Conservation (phyloP, 352 stramenopile species). For the Peronospora belbahrii region DNA sequence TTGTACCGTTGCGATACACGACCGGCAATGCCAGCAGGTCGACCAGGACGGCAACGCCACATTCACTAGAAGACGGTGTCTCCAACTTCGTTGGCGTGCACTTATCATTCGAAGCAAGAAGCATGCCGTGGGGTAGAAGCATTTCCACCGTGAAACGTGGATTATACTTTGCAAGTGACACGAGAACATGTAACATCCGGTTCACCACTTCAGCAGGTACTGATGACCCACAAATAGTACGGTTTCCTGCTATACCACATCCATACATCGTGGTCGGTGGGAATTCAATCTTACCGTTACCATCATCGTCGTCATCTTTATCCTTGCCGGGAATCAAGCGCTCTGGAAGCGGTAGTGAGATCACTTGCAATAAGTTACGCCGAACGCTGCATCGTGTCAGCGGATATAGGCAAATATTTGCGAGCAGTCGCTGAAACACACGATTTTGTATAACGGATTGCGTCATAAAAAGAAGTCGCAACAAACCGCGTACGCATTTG, state of each 20-base stretch:
- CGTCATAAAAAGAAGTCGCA: conserved; percentile 74
- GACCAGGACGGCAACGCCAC: conserved; percentile 63
- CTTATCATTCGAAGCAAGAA: conserved; percentile 13
- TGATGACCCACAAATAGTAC: conserved; percentile 12
- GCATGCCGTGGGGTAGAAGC: conserved; percentile 60
- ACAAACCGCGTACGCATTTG: conserved; percentile 47
- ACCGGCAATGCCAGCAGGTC: conserved; percentile 83
- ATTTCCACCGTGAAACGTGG: conserved; percentile 86
- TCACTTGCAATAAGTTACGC: conserved; percentile 49
- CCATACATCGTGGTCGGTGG: conserved; percentile 53
- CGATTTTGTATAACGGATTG: conserved; percentile 78
- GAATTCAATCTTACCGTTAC: conserved; percentile 36
- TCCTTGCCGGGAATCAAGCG: conserved; percentile 30
- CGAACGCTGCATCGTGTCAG: conserved; percentile 56
- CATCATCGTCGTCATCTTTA: conserved; percentile 34
- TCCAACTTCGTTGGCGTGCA: conserved; percentile 13
- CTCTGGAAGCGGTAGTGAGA: conserved; percentile 42
- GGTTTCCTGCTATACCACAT: conserved; percentile 30
- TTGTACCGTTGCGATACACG: conserved; percentile 84
- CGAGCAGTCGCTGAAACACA: conserved; percentile 67
- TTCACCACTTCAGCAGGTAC: conserved; percentile 84
- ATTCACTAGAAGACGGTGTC: conserved; percentile 15
- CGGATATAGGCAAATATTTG: conserved; percentile 78
- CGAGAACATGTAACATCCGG: conserved; percentile 82
- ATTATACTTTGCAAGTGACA: conserved; percentile 88